phyloP scores from a whole-genome alignment of 2,329 filamentous ascomycete species.

The Ambrosiella beaveri region DNA sequence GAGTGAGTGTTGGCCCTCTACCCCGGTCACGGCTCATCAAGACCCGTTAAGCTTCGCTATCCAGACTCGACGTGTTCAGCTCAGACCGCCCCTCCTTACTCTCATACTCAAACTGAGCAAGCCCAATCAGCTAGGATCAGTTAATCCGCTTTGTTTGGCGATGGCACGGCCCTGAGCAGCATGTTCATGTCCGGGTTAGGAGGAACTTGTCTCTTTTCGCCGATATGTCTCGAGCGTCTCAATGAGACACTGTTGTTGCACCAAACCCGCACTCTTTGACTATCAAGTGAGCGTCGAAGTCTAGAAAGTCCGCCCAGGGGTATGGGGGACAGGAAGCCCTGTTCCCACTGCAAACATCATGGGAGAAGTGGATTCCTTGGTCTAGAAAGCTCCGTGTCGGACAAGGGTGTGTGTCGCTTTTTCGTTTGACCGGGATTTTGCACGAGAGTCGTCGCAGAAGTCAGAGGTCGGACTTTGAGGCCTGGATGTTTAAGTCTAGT shows the following conservation, averaged over 20 bases:
- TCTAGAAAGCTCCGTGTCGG: not conserved
- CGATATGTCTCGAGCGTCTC: constrained; percentile 1
- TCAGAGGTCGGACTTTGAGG: not conserved
- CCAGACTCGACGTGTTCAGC: not conserved
- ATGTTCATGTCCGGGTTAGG: not conserved
- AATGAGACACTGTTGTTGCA: constrained; percentile 3
- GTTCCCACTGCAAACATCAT: not conserved
- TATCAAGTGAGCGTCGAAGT: not conserved
- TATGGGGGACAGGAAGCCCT: not conserved
- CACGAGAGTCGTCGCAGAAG: not conserved
- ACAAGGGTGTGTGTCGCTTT: constrained; percentile 1
- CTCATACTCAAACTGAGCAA: not conserved
- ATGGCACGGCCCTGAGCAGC: not conserved
- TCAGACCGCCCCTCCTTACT: not conserved
- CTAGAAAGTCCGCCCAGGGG: not conserved
- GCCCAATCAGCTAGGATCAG: not conserved
- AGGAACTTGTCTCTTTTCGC: not conserved
- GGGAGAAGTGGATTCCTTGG: not conserved
- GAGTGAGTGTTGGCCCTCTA: not conserved
- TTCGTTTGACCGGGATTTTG: not conserved
- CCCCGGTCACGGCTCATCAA: not conserved
- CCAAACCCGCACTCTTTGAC: not conserved
- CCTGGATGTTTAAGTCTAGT: not conserved
- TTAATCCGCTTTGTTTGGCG: not conserved
- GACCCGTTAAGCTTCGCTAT: not conserved